A percentile compares a stretch with the other conserved stretches of the same genome.
phyloP scores from a whole-genome alignment of 2,329 filamentous ascomycete species.

The Esteya vermicola region DNA sequence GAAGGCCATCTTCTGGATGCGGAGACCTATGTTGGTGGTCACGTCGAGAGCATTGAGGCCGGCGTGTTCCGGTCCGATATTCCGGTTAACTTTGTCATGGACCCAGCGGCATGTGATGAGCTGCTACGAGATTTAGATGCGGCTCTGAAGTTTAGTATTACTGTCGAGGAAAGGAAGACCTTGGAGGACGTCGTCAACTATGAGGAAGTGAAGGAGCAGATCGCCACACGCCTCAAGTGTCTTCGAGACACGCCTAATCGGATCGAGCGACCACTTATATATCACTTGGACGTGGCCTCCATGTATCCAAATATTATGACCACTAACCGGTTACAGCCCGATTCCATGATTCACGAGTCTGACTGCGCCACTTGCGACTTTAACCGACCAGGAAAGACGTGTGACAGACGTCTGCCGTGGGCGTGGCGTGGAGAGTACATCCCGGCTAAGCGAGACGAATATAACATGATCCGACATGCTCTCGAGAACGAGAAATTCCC shows the following conservation, averaged over 20 bases:
- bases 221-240: constrained; percentile 52
- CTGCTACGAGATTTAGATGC: constrained; percentile 74
- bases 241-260: constrained; percentile 76
- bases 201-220: constrained; percentile 72
- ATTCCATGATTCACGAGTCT: constrained; percentile 97
- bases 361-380: constrained; percentile 97
- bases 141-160: constrained; percentile 76
- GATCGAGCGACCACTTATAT: constrained; percentile 77
- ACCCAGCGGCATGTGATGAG: constrained; percentile 78
- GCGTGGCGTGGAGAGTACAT: constrained; percentile 96
- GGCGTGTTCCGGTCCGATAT: constrained; percentile 95
- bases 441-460: constrained; percentile 90
- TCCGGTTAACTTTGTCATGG: constrained; percentile 85
- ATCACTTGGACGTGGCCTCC: constrained; percentile 94
- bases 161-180: constrained; percentile 70
- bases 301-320: constrained; percentile 99
- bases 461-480: constrained; percentile 95
- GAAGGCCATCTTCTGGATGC: constrained; percentile 92
- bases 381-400: constrained; percentile 93
- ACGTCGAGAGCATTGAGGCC: constrained; percentile 98
- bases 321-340: constrained; percentile 89
- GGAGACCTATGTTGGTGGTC: constrained; percentile 94
- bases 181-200: constrained; percentile 70
- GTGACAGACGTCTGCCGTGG: constrained; percentile 89
- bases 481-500: constrained; percentile 90